Base-by-base conservation (phyloP, 1,284 basidiomycete species). In the Trametes sp. region DNA sequence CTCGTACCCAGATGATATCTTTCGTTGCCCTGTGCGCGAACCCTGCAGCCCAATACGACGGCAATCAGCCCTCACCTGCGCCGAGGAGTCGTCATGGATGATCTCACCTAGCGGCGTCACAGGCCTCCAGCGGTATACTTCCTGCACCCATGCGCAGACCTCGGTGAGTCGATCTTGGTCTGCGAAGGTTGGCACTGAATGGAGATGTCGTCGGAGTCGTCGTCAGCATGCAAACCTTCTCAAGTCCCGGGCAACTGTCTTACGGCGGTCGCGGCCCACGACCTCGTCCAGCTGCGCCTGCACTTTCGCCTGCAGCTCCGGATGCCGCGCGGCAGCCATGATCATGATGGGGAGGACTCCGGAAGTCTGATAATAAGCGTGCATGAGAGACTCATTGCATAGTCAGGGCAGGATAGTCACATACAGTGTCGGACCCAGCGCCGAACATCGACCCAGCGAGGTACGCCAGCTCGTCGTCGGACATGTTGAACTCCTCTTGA, bases 51-150 rank as follows among this genome's bases (percentile, higher is more conserved):
- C 4, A 9, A 53, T 5, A 49, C 19, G 16, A 14, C 16, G 7
- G 9, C 33, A 24, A 19, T 1, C 16, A 16, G 29, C 4, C 19
- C 24, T 21, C 9, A 10, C 19, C 7, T n/a, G n/a, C n/a, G 31
- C 4, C 4, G 4, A 24, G n/a, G 31, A n/a, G 14, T 19, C 13
- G 4, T 4, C 13, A 33, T 33, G 9, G 10, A 16, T 3, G 7
- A 3, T 4, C 16, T 19, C 8, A 67, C 65, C 65, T 52, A 41
- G 35, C 9, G 83, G 82, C 24, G 76, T 82, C 6, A 87, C 81
- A 23, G 88, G 88, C 54, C 87, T 75, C 89, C 89, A 91, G 24
- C 89, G 78, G 54, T 84, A 85, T 0, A 80, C 77, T 71, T 91
- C 88, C 23, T 82, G 70, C 23, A 88, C 81, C 70, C 88, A 91